Base-by-base conservation (phyloP, 495 filamentous ascomycete species). In the Aspergillus saccharolyticus region DNA sequence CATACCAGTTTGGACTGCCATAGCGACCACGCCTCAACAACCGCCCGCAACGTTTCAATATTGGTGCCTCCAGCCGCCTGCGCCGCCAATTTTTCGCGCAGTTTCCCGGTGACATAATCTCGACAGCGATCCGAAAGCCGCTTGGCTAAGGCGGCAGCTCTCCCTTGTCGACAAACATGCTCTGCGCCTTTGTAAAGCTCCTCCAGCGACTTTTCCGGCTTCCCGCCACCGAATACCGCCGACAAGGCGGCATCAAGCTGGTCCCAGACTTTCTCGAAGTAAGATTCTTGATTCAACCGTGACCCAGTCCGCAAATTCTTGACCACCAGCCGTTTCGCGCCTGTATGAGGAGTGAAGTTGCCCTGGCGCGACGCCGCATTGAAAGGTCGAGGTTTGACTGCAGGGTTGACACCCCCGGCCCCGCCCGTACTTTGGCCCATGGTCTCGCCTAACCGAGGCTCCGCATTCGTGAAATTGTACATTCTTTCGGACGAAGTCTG, bases 121-220 rank as follows among this genome's bases (percentile, higher is more conserved):
- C 83, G 82, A 70, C 86, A 91, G 55, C 80, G 78, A 18, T 72
- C 73, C 56, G 80, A 77, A 44, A 96, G 71, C 61, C 78, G 78
- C 46, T 82, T 77, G 45, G 79, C 85, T 43, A 96, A 66, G 17
- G 80, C 70, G n/a, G 77, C 72, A 1, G 90, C 87, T 59, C 81
- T 80, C 2, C 84, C 88, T 57, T 87, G 85, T 53, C 89, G 82
- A 69, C 94, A 97, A 0, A 95, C 78, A 64, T 93, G 92, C 76
- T 97, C 93, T 0, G 91, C 89, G 0, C 89, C 90, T 28, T 88
- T 82, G 69, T 97, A 97, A 10, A 98, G 78, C 57, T 90, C 87
- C 68, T 97, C 94, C 44, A 95, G 71, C 14, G 91, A 89, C 57
- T 82, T 78, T 1, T 74, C 70, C 6, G 88, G 80, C 56, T 82